These are phyloP conservation scores for Neophaeococcomyces mojaviensis DNA, from an alignment of 2,329 filamentous ascomycete genomes.

Conservation along the genomic window DNA sequence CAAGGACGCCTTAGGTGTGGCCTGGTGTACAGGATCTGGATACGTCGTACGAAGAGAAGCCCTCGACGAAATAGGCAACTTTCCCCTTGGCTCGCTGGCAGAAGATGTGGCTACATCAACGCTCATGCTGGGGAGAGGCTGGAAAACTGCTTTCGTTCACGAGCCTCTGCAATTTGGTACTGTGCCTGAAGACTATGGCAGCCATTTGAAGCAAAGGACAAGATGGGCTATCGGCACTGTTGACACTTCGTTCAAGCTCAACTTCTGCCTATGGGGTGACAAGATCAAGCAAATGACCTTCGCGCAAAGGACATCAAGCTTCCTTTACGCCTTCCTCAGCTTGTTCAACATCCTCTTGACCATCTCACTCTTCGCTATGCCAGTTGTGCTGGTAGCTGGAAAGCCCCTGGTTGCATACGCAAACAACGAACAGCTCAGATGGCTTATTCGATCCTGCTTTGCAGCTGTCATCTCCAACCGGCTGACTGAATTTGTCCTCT, in stretches of 20 bases:
- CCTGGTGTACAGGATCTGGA: constrained; percentile 28
- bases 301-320: constrained; percentile 53
- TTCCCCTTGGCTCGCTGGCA: constrained; percentile 27
- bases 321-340: constrained; percentile 49
- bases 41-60: constrained; percentile 26
- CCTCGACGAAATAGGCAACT: constrained; percentile 26
- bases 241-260: constrained; percentile 53
- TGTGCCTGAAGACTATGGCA: constrained; percentile 31
- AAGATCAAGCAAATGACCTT: constrained; percentile 47
- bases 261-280: constrained; percentile 52
- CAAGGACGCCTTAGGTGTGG: constrained; percentile 25
- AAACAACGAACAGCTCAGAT: constrained; percentile 47
- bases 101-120: constrained; percentile 27
- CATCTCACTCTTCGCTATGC: constrained; percentile 51
- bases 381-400: constrained; percentile 51
- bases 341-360: constrained; percentile 51
- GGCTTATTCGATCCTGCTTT: constrained; percentile 52
- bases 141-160: constrained; percentile 25
- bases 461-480: constrained; percentile 45
- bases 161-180: constrained; percentile 26
- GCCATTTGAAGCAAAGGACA: constrained; percentile 33
- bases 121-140: constrained; percentile 25
- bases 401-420: constrained; percentile 52
- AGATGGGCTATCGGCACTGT: constrained; percentile 42
- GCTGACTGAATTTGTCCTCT: constrained; percentile 52